These are phyloP conservation scores for Paragyromitra xinjiangensis DNA, from an alignment of 495 filamentous ascomycete species.

Conservation along the genomic window DNA sequence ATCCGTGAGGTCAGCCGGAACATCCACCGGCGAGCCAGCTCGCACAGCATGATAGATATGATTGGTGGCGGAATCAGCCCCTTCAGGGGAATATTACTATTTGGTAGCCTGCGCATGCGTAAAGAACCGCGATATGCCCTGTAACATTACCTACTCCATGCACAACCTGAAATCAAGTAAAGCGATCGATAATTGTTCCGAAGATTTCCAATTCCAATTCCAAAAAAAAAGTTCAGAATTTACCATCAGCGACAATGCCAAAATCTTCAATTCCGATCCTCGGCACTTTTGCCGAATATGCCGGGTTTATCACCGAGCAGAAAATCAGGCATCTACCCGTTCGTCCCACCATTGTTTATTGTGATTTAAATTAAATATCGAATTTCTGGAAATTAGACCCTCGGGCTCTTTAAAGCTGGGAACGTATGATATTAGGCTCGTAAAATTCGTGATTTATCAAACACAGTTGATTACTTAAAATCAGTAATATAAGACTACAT, in stretches of 20 bases:
- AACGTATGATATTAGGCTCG: slow-evolving; percentile 37
- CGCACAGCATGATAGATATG: neutral
- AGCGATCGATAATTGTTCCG: slow-evolving; percentile 22
- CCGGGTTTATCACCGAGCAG: slow-evolving; percentile 36
- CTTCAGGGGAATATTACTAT: slow-evolving; percentile 20
- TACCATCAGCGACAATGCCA: slow-evolving; percentile 21
- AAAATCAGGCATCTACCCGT: slow-evolving; percentile 45
- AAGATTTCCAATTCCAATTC: neutral
- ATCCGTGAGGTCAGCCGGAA: slow-evolving; percentile 45
- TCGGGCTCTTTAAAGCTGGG: slow-evolving; percentile 16
- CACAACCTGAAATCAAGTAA: slow-evolving; percentile 28
- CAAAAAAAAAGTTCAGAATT: slow-evolving; percentile 12
- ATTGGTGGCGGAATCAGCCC: slow-evolving; percentile 25
- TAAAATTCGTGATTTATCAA: slow-evolving; percentile 20
- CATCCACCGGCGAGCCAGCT: slow-evolving; percentile 11
- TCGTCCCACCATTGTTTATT: slow-evolving; percentile 41
- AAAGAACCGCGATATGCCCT: slow-evolving; percentile 38
- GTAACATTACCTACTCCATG: slow-evolving; percentile 26
- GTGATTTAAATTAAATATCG: slow-evolving; percentile 45
- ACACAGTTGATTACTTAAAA: slow-evolving; percentile 20
- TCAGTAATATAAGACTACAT: slow-evolving; percentile 21
- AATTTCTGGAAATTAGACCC: slow-evolving; percentile 46
- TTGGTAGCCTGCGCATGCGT: slow-evolving; percentile 9
- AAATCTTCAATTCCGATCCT: slow-evolving; percentile 40
- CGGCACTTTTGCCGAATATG: slow-evolving; percentile 48